Base-by-base conservation (phyloP, 441 rosid species). In the Croton laevigatus region DNA sequence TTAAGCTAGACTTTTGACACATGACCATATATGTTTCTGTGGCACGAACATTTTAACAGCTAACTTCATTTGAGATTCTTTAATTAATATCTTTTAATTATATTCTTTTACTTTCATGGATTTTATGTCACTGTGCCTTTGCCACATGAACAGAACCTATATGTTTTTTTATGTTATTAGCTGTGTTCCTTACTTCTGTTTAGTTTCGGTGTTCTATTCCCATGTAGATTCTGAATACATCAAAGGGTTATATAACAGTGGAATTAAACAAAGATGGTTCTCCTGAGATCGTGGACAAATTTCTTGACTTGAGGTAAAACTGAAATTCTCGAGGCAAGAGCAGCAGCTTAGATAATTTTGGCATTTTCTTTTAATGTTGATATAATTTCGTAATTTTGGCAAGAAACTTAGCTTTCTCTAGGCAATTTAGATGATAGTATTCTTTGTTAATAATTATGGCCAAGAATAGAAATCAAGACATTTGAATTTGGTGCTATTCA, bases 261-360 rank as follows among this genome's bases (percentile, higher is more conserved):
- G 97, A 91, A 73, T 88, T 91, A 64, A 79, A 73, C 78, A 91
- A 89, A 80, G 95, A 89, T 70, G 76, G 57, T 66, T 86, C 95
- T 71, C 91, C 91, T 3, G 91, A 82, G 79, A 85, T 79, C 70
- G 97, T 91, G 79, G 91, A 88, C 85, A 86, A 77, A 76, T 89
- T 91, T 79, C 83, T 91, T 68, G 89, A 89, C 66, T 79, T 86
- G 68, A 85, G 90, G 97, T 86, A 75, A 38, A 67, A 45, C 34
- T 19, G 54, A 57, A 63, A 42, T 68, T 10, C 16, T 20, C 42
- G 8, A 38, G 57, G 53, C 53, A 58, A 67, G 53, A 45, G 34
- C 37, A 65, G 45, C 64, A 12, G 60, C 65, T 16, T 27, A 51
- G 37, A 62, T 49, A 42, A 49, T 20, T 62, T 11, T 62, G 27